These are phyloP conservation scores for Suillus weaverae DNA, from an alignment of 768 basidiomycete genomes.

Conservation along the genomic window DNA sequence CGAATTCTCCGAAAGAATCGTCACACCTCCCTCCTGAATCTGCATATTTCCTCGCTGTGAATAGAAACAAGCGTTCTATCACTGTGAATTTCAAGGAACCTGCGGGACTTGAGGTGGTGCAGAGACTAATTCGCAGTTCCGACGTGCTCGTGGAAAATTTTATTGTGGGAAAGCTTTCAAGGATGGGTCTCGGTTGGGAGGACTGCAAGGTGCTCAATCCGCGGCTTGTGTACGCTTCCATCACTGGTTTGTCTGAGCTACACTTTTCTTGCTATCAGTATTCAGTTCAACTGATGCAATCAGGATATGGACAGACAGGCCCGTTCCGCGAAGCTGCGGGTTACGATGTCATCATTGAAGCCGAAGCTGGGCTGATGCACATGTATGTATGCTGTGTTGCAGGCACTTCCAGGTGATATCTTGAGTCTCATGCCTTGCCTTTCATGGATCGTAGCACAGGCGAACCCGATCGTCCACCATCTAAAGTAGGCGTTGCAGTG, in stretches of 20 bases:
- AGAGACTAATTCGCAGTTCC: slow-evolving; percentile 65
- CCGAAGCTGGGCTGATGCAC: slow-evolving; percentile 93
- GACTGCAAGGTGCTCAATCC: slow-evolving; percentile 78
- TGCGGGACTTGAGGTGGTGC: slow-evolving; percentile 75
- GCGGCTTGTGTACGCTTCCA: slow-evolving; percentile 81
- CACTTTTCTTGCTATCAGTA: not conserved
- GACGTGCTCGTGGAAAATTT: slow-evolving; percentile 93
- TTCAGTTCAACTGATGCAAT: slow-evolving; percentile 5
- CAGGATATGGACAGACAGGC: slow-evolving; percentile 86
- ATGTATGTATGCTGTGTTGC: slow-evolving; percentile 53
- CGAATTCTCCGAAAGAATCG: slow-evolving; percentile 51
- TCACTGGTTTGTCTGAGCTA: slow-evolving; percentile 61
- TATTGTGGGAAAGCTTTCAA: slow-evolving; percentile 78
- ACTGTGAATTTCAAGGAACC: slow-evolving; percentile 85
- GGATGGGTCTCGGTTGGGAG: slow-evolving; percentile 85
- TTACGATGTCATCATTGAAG: slow-evolving; percentile 86
- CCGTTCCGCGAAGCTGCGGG: slow-evolving; percentile 83
- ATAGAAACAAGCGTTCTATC: slow-evolving; percentile 87
- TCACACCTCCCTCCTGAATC: slow-evolving; percentile 82
- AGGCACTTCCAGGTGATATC: slow-evolving; percentile 12
- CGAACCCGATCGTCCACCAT: slow-evolving; percentile 80
- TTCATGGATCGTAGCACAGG: slow-evolving; percentile 63
- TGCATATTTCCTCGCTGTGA: slow-evolving; percentile 87
- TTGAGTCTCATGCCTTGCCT: slow-evolving; percentile 13
- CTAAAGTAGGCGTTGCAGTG: slow-evolving; percentile 93